A percentile compares a stretch with the other conserved stretches of the same genome.
phyloP scores from a whole-genome alignment of 1,284 basidiomycete genomes.

The Naganishia sp. region DNA sequence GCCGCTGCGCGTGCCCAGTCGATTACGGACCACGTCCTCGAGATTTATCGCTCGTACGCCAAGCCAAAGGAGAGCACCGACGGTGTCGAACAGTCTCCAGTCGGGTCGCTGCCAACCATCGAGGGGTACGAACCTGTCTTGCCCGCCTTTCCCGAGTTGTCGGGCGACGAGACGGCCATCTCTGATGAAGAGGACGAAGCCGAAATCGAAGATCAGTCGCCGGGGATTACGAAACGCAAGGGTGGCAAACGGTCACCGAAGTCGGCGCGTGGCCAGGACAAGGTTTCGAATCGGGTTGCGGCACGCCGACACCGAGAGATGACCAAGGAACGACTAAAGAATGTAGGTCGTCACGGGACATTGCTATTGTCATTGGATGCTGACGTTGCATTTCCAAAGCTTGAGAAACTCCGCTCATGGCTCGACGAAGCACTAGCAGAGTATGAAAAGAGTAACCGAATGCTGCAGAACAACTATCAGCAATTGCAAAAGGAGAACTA shows the following conservation, averaged over 20 bases:
- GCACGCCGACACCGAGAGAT: constrained; percentile 30
- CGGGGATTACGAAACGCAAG: background rate
- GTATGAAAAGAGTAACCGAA: constrained; percentile 28
- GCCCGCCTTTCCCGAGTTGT: constrained; percentile 18
- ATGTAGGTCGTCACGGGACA: background rate
- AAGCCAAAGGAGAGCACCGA: constrained; percentile 2
- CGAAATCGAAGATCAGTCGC: background rate
- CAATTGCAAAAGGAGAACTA: constrained; percentile 24
- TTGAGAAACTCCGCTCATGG: constrained; percentile 27
- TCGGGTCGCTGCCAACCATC: background rate
- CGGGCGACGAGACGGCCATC: constrained; percentile 16
- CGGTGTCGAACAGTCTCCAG: background rate
- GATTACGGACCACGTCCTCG: constrained; percentile 17
- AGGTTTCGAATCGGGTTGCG: constrained; percentile 28
- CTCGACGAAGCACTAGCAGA: constrained; percentile 22
- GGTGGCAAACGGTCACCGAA: constrained; percentile 7
- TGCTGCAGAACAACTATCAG: constrained; percentile 13
- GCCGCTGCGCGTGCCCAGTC: constrained; percentile 22
- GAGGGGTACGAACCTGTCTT: constrained; percentile 14
- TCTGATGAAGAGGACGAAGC: constrained; percentile 12
- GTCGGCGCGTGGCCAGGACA: constrained; percentile 7
- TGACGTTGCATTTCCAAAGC: constrained; percentile 1
- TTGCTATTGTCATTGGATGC: background rate
- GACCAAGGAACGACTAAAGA: constrained; percentile 30
- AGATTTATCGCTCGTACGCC: constrained; percentile 18